Evolutionary conservation across 1,284 basidiomycete genomes (phyloP).

Genomic region (Apiotrichum veenhuisii): DNA sequence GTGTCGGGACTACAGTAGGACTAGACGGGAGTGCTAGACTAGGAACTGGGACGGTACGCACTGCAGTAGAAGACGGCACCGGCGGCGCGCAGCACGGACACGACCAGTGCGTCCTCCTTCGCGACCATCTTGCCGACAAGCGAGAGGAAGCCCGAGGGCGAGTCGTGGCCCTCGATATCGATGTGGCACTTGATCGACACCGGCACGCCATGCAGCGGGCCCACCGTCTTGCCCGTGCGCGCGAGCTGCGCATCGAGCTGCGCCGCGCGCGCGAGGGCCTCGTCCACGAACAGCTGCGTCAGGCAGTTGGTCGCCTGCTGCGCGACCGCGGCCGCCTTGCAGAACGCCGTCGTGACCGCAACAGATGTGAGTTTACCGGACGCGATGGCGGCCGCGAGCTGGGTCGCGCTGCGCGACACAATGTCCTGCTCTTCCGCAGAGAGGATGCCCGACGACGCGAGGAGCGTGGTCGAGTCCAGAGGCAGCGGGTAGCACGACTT

Average conservation of each 20-base stretch:
- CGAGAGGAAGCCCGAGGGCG: conserved; percentile 22
- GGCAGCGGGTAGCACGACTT: neutral
- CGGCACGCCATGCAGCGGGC: conserved; percentile 61
- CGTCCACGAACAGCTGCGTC: conserved; percentile 63
- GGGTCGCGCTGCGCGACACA: neutral
- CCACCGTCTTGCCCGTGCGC: conserved; percentile 53
- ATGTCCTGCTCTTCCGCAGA: conserved; percentile 60
- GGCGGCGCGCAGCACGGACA: conserved; percentile 24
- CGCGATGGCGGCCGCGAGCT: neutral
- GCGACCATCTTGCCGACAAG: conserved; percentile 18
- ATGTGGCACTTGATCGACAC: conserved; percentile 58
- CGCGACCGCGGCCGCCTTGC: conserved; percentile 26
- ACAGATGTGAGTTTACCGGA: conserved; percentile 12
- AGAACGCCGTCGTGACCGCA: conserved; percentile 28
- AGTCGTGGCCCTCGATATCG: conserved; percentile 44
- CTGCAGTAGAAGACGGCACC: conserved; percentile 26
- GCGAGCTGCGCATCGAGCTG: conserved; percentile 59
- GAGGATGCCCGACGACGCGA: conserved; percentile 55
- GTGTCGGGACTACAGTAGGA: too few species aligned
- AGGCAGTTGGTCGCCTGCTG: conserved; percentile 58
- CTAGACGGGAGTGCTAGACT: too few species aligned
- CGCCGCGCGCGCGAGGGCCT: conserved; percentile 58
- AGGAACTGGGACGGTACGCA: neutral
- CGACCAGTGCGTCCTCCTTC: conserved; percentile 13
- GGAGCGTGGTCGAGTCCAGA: conserved; percentile 4